A percentile compares a stretch with the other conserved stretches of the same genome.
Evolutionary conservation across 2,329 filamentous ascomycete genomes (phyloP).

Genomic region (Monilinia vaccinii-corymbosi): DNA sequence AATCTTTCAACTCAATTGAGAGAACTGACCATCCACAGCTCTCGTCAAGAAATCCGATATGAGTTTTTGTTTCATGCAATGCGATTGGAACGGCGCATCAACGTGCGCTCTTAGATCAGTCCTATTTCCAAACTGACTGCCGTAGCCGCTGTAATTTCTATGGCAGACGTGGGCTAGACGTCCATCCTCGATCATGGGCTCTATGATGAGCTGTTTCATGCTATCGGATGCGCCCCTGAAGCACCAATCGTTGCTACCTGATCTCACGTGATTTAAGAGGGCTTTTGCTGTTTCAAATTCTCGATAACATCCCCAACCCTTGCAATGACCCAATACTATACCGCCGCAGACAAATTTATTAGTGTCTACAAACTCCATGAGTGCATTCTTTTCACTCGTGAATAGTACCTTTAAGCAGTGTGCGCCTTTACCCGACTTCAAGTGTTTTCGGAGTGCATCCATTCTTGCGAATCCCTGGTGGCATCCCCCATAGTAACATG

Average conservation of each 20-base stretch:
- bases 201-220: neutral
- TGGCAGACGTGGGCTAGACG: neutral
- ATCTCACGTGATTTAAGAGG: neutral
- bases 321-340: too few relatives aligned
- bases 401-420: fast-evolving
- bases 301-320: neutral
- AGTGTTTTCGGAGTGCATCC: neutral
- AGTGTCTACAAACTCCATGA: neutral
- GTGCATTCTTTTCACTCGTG: fast-evolving
- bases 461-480: neutral
- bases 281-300: neutral
- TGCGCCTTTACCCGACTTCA: neutral
- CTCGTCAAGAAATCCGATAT: neutral
- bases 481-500: neutral
- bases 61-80: neutral
- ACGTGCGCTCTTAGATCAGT: neutral
- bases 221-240: too few relatives aligned
- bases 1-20: too few relatives aligned
- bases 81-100: neutral
- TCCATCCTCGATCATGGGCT: neutral
- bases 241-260: too few relatives aligned
- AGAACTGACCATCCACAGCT: too few relatives aligned
- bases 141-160: neutral
- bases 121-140: neutral
- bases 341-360: too few relatives aligned